Percentiles rank a stretch among this genome's conserved stretches.
Conservation (phyloP, 1,284 basidiomycete genomes). For the Xerocomus amazonicus region DNA sequence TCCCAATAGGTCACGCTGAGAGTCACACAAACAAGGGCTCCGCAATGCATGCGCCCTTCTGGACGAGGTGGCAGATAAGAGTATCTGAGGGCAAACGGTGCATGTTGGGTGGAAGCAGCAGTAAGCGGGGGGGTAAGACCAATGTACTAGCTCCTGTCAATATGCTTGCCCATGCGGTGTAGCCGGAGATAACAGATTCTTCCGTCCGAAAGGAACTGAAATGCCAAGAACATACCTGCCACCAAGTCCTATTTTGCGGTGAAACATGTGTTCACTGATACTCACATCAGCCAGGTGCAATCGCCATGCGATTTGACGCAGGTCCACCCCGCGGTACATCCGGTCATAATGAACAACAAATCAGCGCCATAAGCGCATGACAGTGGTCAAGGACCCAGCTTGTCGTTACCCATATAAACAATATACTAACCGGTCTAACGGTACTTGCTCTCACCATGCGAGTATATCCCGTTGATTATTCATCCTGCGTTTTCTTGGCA, state of each 20-base stretch:
- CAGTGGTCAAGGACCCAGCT: too few relatives aligned
- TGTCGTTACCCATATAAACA: too few relatives aligned
- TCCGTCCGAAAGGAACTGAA: background rate
- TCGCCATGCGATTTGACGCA: background rate
- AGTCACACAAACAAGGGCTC: background rate
- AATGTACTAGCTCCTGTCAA: too few relatives aligned
- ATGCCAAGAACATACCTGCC: background rate
- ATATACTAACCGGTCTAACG: too few relatives aligned
- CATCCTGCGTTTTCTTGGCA: too few relatives aligned
- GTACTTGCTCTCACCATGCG: too few relatives aligned
- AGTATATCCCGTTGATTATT: too few relatives aligned
- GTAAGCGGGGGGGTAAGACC: background rate
- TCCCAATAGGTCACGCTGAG: too few relatives aligned
- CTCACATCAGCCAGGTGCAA: background rate
- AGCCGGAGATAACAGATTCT: background rate
- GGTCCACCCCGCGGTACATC: background rate
- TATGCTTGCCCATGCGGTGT: slow-evolving; percentile 2
- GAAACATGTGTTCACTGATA: background rate
- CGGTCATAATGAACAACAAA: background rate
- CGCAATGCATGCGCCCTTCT: background rate
- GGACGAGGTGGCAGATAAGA: too few relatives aligned
- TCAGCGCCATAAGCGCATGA: too few relatives aligned
- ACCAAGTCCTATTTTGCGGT: background rate
- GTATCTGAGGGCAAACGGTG: background rate
- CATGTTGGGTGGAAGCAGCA: background rate